Evolutionary conservation across 768 basidiomycete species (phyloP).

Genomic region (Tulasnella sp.): DNA sequence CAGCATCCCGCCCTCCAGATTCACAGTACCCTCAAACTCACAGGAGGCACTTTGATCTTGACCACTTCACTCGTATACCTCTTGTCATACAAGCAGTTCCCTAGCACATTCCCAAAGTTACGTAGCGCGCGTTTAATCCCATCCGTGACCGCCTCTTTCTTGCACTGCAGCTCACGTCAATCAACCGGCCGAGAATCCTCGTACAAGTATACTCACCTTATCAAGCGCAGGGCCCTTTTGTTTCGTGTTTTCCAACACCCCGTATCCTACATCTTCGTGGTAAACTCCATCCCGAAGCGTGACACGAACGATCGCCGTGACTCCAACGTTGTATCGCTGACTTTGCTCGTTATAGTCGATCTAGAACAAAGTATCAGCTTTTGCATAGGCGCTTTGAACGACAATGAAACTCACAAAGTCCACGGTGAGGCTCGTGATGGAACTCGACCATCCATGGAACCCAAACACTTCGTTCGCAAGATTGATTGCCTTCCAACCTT

Average conservation of each 20-base stretch:
- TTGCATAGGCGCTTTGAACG: neutral
- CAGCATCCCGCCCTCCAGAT: neutral
- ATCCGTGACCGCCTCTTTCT: constrained; percentile 97
- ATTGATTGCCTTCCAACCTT: constrained; percentile 98
- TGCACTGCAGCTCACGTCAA: constrained; percentile 48
- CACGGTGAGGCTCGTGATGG: constrained; percentile 57
- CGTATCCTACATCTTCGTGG: constrained; percentile 94
- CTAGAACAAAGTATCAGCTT: constrained; percentile 27
- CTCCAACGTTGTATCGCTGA: constrained; percentile 54
- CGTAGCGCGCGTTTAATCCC: constrained; percentile 82
- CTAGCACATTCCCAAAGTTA: constrained; percentile 88
- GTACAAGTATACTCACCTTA: constrained; percentile 48
- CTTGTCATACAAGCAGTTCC: constrained; percentile 98
- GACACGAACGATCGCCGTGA: constrained; percentile 77
- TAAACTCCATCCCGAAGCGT: constrained; percentile 77
- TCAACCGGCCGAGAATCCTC: neutral
- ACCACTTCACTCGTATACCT: constrained; percentile 68
- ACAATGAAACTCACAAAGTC: constrained; percentile 21
- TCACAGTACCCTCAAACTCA: constrained; percentile 30
- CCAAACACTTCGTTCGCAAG: constrained; percentile 98
- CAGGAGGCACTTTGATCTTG: constrained; percentile 77
- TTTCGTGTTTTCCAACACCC: constrained; percentile 71
- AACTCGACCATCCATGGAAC: constrained; percentile 92
- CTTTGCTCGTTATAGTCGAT: constrained; percentile 63
- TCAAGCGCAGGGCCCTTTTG: constrained; percentile 79